These are phyloP conservation scores for Quercus ilex DNA, from an alignment of 306 rosid genomes.

Conservation along the genomic window DNA sequence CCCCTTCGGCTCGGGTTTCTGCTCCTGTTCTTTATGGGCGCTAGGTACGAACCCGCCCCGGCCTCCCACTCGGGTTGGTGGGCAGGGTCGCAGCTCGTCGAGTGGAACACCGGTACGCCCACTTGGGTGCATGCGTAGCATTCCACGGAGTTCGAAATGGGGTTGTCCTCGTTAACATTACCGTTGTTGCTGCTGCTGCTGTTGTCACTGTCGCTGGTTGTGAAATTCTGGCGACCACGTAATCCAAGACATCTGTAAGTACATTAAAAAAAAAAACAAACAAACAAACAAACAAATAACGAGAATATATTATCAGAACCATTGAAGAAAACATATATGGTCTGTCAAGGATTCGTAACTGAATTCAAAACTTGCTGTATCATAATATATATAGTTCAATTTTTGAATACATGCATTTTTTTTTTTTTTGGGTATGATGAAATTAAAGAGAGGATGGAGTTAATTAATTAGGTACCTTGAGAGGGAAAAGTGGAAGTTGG, in stretches of 20 bases:
- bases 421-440: no score
- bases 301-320: neutral
- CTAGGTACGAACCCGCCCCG: constrained; percentile 70
- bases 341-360: no score
- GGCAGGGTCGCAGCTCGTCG: constrained; percentile 75
- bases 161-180: constrained; percentile 17
- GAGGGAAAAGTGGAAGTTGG: constrained; percentile 52
- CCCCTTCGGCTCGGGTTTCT: constrained; percentile 1
- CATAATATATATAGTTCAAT: no score
- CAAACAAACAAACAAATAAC: neutral
- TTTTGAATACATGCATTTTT: no score
- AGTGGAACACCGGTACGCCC: constrained; percentile 86
- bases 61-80: constrained; percentile 94
- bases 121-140: constrained; percentile 93
- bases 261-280: neutral
- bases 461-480: constrained; percentile 30
- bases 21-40: constrained; percentile 58
- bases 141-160: constrained; percentile 35
- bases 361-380: no score
- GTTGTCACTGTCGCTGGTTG: constrained; percentile 2
- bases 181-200: constrained; percentile 1
- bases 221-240: neutral
- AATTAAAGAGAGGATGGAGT: no score
- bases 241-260: neutral
- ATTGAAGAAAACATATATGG: neutral